These are phyloP conservation scores for Tillandsia fasciculata DNA, from an alignment of 176 grass and related monocot genomes.

Conservation along the genomic window DNA sequence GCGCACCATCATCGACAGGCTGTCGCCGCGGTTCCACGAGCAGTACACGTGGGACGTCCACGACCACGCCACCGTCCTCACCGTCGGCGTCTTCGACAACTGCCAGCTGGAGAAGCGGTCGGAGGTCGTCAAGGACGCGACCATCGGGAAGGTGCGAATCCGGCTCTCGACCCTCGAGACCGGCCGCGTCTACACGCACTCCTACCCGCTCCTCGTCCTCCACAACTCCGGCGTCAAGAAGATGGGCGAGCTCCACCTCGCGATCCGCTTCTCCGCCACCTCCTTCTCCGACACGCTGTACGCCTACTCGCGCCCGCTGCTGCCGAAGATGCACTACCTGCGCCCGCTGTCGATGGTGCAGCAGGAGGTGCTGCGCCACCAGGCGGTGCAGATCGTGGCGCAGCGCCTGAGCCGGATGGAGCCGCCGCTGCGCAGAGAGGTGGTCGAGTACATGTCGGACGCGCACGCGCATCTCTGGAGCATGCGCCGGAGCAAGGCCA, in stretches of 20 bases:
- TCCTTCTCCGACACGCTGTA: slow-evolving; percentile 77
- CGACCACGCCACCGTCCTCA: slow-evolving; percentile 85
- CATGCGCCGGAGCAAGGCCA: slow-evolving; percentile 95
- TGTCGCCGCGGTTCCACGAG: slow-evolving; percentile 63
- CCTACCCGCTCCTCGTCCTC: slow-evolving; percentile 67
- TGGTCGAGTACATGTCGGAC: slow-evolving; percentile 95
- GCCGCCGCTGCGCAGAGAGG: slow-evolving; percentile 66
- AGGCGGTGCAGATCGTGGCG: slow-evolving; percentile 75
- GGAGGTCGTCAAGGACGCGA: slow-evolving; percentile 24
- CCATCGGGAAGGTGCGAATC: slow-evolving; percentile 81
- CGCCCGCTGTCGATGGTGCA: slow-evolving; percentile 74
- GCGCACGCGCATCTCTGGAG: slow-evolving; percentile 94
- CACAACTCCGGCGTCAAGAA: slow-evolving; percentile 75
- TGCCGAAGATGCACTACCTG: slow-evolving; percentile 84
- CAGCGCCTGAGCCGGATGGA: slow-evolving; percentile 51
- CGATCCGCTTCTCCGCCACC: slow-evolving; percentile 68
- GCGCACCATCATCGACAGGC: slow-evolving; percentile 60
- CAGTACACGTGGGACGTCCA: slow-evolving; percentile 95
- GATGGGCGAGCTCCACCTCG: slow-evolving; percentile 88
- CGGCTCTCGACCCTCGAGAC: slow-evolving; percentile 82
- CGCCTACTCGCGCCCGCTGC: slow-evolving; percentile 71
- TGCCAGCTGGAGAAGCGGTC: slow-evolving; percentile 22
- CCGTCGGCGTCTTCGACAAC: slow-evolving; percentile 85
- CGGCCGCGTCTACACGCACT: slow-evolving; percentile 69
- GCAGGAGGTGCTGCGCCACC: slow-evolving; percentile 66